phyloP scores from a whole-genome alignment of 2,329 filamentous ascomycete genomes.

The Xylariaceae sp. region DNA sequence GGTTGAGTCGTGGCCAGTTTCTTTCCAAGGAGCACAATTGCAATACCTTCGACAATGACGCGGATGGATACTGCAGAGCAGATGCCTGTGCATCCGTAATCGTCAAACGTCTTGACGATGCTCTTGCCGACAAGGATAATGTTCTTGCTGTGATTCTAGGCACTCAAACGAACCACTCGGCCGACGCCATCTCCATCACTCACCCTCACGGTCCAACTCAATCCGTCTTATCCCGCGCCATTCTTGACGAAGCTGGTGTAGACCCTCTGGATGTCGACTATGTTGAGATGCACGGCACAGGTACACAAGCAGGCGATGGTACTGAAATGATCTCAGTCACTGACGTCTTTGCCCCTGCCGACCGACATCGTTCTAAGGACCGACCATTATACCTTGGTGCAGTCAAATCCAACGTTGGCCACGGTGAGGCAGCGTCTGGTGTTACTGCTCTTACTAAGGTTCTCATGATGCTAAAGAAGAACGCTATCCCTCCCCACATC shows the following conservation, averaged over 20 bases:
- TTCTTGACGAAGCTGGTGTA: slow-evolving; percentile 68
- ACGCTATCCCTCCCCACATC: slow-evolving; percentile 59
- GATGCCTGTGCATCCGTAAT: slow-evolving; percentile 72
- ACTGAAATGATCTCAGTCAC: slow-evolving; percentile 78
- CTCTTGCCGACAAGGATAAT: slow-evolving; percentile 70
- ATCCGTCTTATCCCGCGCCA: slow-evolving; percentile 63
- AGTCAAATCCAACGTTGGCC: slow-evolving; percentile 61
- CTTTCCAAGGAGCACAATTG: slow-evolving; percentile 72
- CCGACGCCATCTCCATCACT: slow-evolving; percentile 77
- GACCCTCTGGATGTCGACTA: slow-evolving; percentile 76
- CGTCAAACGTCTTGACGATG: slow-evolving; percentile 76
- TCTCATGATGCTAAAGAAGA: slow-evolving; percentile 60
- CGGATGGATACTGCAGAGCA: slow-evolving; percentile 78
- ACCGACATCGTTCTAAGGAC: slow-evolving; percentile 40
- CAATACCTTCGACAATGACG: slow-evolving; percentile 75
- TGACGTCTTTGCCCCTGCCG: slow-evolving; percentile 44
- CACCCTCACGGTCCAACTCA: slow-evolving; percentile 77
- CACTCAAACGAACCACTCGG: slow-evolving; percentile 75
- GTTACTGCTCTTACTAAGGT: slow-evolving; percentile 61
- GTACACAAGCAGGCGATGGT: slow-evolving; percentile 79
- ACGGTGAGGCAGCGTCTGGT: slow-evolving; percentile 59
- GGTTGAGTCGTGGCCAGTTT: slow-evolving; percentile 72
- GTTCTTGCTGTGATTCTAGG: slow-evolving; percentile 73
- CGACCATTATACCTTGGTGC: slow-evolving; percentile 59
- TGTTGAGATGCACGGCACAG: slow-evolving; percentile 87